Conservation (phyloP, 441 rosid genomes). For the California macrophylla region DNA sequence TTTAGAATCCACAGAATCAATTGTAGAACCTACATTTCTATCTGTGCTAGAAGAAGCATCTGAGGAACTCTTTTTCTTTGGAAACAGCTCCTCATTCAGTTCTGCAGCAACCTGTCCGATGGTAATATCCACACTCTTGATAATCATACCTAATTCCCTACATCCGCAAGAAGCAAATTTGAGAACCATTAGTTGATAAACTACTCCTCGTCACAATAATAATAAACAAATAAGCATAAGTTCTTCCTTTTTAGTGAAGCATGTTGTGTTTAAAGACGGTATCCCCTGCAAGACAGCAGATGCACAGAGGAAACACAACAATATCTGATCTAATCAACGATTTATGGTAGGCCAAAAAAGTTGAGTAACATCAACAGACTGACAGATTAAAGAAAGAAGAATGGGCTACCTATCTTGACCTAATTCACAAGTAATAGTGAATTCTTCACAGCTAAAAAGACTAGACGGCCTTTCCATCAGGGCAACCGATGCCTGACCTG, state of each 20-base stretch:
- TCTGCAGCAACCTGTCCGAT: conserved; percentile 63
- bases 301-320: not conserved
- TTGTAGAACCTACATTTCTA: conserved; percentile 23
- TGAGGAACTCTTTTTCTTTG: conserved; percentile 45
- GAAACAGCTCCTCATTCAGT: conserved; percentile 66
- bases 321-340: not conserved
- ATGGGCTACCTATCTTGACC: conserved; percentile 68
- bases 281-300: not conserved
- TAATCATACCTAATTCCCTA: conserved; percentile 74
- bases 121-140: conserved; percentile 53
- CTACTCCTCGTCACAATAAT: conserved; percentile 3
- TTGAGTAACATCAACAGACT: conserved; percentile 3
- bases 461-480: conserved; percentile 50
- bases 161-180: conserved; percentile 22
- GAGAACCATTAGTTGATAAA: conserved; percentile 16
- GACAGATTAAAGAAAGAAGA: not conserved
- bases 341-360: not conserved
- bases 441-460: conserved; percentile 66
- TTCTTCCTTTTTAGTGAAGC: not conserved
- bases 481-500: conserved; percentile 36
- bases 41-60: conserved; percentile 32
- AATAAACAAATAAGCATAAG: not conserved
- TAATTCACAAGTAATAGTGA: conserved; percentile 75
- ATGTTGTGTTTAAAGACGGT: not conserved
- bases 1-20: conserved; percentile 31